Evolutionary conservation across 2,329 filamentous ascomycete genomes (phyloP), one percentile per base, ranked within the genome.

Genomic region (Monosporascus cannonballus): DNA sequence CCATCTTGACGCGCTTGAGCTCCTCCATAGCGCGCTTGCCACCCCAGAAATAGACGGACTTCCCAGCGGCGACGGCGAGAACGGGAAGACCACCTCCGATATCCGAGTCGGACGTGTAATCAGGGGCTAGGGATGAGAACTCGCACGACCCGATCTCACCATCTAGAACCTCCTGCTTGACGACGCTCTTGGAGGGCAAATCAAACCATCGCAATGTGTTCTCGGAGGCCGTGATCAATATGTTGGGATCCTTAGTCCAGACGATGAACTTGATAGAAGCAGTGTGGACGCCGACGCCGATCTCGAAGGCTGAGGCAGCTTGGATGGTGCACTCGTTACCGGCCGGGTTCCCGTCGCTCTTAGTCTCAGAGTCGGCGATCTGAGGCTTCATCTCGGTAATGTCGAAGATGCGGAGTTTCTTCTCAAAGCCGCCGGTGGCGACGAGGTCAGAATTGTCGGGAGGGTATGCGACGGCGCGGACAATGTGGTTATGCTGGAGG

Each of bases 191-290:
- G 50, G 84, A 84, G 24, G 90, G 85, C 47, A 97, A 75, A 69
- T 99, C 91, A 76, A 94, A 96, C 94, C 94, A 99, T 53, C 94
- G 85, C 25, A 99, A 81, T 47, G 87, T 90, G 68, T 94, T 95
- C 67, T 96, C 93, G 1, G 90, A 89, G 2, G 93, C 92, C 0
- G 94, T 99, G 49, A 96, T 88, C 53, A 99, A 77, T 57, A 93
- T 84, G 64, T 94, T 96, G 49, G 89, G 87, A 64, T 96, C 89
- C 54, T 84, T 83, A 50, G 90, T 90, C 94, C 94, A 99, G 56
- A 96, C 89, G 56, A 99, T 95, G 53, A 90, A 92, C 71, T 96
- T 97, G 78, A 99, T 97, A 34, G 89, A 89, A 47, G 88, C 89
- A 17, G 81, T 85, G 69, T 99, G 94, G 14, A 88, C 80, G 37